These are phyloP conservation scores for Neurospora cerealis DNA, from an alignment of 495 filamentous ascomycete genomes.

Conservation along the genomic window DNA sequence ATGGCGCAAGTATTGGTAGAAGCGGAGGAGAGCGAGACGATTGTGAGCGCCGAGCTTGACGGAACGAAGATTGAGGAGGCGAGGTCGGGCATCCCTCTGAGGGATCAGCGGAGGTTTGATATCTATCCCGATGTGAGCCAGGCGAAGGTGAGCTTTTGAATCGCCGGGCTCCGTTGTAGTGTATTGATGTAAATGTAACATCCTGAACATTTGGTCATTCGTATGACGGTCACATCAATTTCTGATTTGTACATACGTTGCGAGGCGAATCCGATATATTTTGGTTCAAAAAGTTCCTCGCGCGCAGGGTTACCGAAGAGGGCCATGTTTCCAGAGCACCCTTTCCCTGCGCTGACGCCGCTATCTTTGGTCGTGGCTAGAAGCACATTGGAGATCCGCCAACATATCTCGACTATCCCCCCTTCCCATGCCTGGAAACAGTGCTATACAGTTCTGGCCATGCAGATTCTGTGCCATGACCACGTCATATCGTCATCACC, in stretches of 20 bases:
- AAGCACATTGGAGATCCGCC: not conserved
- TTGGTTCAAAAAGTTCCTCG: not conserved
- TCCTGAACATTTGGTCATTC: not conserved
- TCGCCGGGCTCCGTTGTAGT: constrained; percentile 2
- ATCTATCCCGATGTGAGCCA: constrained; percentile 85
- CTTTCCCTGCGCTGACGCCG: not conserved
- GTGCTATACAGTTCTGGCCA: not conserved
- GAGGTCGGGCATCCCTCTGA: constrained; percentile 76
- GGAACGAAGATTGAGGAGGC: constrained; percentile 63
- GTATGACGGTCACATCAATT: not conserved
- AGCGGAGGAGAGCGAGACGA: constrained; percentile 64
- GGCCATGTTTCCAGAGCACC: not conserved
- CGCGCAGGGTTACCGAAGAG: not conserved
- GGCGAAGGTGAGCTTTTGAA: constrained; percentile 24
- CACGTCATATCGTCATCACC: not conserved
- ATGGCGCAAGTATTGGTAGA: constrained; percentile 70
- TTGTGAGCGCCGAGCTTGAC: constrained; percentile 65
- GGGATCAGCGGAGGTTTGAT: constrained; percentile 83
- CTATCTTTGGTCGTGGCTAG: not conserved
- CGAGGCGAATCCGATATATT: not conserved
- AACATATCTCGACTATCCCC: not conserved
- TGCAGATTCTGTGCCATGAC: not conserved
- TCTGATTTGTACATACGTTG: not conserved
- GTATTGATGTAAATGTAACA: not conserved
- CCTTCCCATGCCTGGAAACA: not conserved